These are phyloP conservation scores for Zygotorulaspora florentina DNA, from an alignment of 805 yeast species.

Conservation along the genomic window DNA sequence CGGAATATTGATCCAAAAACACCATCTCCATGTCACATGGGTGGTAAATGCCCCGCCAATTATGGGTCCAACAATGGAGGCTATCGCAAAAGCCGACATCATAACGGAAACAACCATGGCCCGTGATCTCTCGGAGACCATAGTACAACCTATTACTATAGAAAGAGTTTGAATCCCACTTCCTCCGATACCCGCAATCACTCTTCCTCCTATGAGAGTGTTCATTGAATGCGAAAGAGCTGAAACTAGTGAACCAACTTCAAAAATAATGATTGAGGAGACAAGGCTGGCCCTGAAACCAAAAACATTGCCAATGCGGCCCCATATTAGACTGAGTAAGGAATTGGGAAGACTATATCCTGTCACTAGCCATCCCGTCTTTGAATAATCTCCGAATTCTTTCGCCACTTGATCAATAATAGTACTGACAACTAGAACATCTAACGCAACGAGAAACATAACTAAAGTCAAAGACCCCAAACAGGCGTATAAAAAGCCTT, in stretches of 20 bases:
- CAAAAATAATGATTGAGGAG: conserved; percentile 48
- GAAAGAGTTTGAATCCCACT: conserved; percentile 59
- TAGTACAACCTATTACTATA: conserved; percentile 46
- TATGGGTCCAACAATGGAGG: conserved; percentile 56
- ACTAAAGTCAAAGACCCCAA: conserved; percentile 16
- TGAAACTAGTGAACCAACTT: conserved; percentile 55
- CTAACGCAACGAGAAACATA: conserved; percentile 43
- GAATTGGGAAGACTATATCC: conserved; percentile 53
- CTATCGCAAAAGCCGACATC: conserved; percentile 39
- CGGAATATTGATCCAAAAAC: conserved; percentile 66
- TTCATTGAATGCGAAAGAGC: conserved; percentile 54
- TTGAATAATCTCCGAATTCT: conserved; percentile 45
- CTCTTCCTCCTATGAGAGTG: conserved; percentile 65
- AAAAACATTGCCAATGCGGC: conserved; percentile 50
- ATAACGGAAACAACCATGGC: conserved; percentile 19
- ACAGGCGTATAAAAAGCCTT: conserved; percentile 2
- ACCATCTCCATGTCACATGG: conserved; percentile 67
- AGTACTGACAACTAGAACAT: conserved; percentile 53
- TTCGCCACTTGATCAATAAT: conserved; percentile 47
- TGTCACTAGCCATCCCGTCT: conserved; percentile 55
- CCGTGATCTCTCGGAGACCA: conserved; percentile 22
- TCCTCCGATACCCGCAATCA: conserved; percentile 66
- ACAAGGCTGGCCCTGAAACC: conserved; percentile 51
- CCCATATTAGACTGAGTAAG: conserved; percentile 51
- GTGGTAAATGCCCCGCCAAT: conserved; percentile 62